Evolutionary conservation across 75 land plant species (phyloP).

Genomic region (Sequoiadendron giganteum): DNA sequence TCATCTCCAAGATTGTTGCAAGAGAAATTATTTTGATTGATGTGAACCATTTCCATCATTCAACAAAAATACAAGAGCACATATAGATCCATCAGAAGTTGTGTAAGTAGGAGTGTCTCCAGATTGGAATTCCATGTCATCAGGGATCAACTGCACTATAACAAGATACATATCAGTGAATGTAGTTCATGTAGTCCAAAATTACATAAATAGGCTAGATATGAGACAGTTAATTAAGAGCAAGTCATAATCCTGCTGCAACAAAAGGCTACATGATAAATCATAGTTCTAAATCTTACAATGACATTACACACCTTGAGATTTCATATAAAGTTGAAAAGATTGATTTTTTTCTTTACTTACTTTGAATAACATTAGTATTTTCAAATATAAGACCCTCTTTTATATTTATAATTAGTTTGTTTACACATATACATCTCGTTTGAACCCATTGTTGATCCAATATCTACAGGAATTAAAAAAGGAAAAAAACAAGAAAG

Average conservation of each 20-base stretch:
- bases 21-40: no score
- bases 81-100: constrained; percentile 95
- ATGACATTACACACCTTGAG: background rate
- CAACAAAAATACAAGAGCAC: background rate
- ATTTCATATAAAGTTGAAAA: background rate
- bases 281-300: background rate
- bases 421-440: background rate
- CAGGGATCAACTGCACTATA: constrained; percentile 81
- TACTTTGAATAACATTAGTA: background rate
- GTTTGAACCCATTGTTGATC: background rate
- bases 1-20: no score
- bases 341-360: background rate
- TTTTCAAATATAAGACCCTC: background rate
- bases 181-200: background rate
- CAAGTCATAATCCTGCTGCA: background rate
- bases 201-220: background rate
- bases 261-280: background rate
- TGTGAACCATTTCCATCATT: no score
- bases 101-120: constrained; percentile 96
- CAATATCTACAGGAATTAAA: background rate
- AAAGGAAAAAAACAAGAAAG: background rate
- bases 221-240: background rate
- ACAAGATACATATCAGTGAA: background rate
- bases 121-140: constrained; percentile 98
- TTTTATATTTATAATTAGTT: background rate